Evolutionary conservation across 805 yeast genomes (phyloP), one percentile per base, ranked within the genome.

Genomic region (Yueomyces sinensis): DNA sequence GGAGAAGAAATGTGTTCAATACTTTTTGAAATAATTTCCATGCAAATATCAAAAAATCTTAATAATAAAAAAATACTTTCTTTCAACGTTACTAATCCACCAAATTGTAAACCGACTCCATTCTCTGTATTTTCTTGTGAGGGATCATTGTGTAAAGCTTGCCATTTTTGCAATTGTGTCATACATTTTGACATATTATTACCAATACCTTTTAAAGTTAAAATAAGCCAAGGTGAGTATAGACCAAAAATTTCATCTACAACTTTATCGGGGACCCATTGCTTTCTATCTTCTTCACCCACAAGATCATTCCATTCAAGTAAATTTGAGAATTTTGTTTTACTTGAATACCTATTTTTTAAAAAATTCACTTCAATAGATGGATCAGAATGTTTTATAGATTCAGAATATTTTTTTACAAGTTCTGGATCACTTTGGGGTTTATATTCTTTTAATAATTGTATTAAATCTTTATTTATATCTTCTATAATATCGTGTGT

Each of bases 81-180:
- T 58, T 37, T 41, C 32, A 36, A 66, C 18, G 24, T 32, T 6
- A 28, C n/a, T 15, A n/a, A 7, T n/a, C 15, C 13, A 20, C 24
- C 24, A 20, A 7, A 20, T 7, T 20, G 11, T 7, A 7, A 11
- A 20, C 11, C 11, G 11, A 20, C 11, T 20, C 11, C 11, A 7
- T 20, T 11, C 7, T 7, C 11, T 7, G 7, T 20, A 7, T 20
- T 20, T 20, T 20, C 24, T n/a, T n/a, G n/a, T n/a, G n/a, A n/a
- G n/a, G n/a, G n/a, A 11, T 22, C 24, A 4, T 15, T 5, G 62
- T 40, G 79, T 74, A 22, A 7, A 7, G 9, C 11, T 5, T n/a
- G n/a, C 13, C 14, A 25, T 9, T n/a, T 17, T 34, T 30, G 29
- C 46, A 41, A 24, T 6, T n/a, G 6, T 6, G 6, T 9, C 13